Evolutionary conservation across 1,284 basidiomycete genomes (phyloP), one percentile per base, ranked within the genome.

Genomic region (Pisolithus thermaeus): DNA sequence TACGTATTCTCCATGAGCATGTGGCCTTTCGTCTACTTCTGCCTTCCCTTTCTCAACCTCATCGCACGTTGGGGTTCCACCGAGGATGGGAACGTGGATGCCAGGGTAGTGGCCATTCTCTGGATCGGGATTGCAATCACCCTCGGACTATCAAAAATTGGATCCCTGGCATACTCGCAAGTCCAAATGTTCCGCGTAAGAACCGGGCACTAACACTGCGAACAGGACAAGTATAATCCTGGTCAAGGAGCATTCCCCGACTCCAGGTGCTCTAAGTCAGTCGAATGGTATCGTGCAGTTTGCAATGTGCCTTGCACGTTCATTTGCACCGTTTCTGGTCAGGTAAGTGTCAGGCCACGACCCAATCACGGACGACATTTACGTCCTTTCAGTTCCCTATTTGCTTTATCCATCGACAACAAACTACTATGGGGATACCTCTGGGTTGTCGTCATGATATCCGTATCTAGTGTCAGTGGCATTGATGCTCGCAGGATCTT

Each of bases 201-300:
- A n/a, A 18, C 25, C 20, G 12, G n/a, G 16, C 32, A n/a, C 39
- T 38, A 20, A 28, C 27, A 28, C 37, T 27, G 6, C 32, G 2
- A 37, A 14, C 56, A 85, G 83, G 9, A 59, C 80, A 43, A 83
- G 76, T 63, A 79, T 86, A 75, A 73, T 87, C 40, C 68, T 87
- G 16, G 72, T 78, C 42, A 84, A 83, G 54, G 73, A 80, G 44
- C 70, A 74, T 46, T 70, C 76, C 1, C 83, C 81, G 1, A 74
- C 70, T 28, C 69, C 77, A 1, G 69, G 72, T 11, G 73, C 76
- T 7, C 69, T 87, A 14, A 83, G 82, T 2, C 73, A 76, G 39
- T 79, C 78, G 0, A 85, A 84, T 58, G 84, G 83, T 3, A 68
- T 85, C 20, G 73, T 81, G 5, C 81, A 84, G 55, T 76, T 81